Percentiles rank a stretch among this genome's conserved stretches.
phyloP scores from a whole-genome alignment of 192 early-diverging fungal genomes.

The Chytriomyces sp. region DNA sequence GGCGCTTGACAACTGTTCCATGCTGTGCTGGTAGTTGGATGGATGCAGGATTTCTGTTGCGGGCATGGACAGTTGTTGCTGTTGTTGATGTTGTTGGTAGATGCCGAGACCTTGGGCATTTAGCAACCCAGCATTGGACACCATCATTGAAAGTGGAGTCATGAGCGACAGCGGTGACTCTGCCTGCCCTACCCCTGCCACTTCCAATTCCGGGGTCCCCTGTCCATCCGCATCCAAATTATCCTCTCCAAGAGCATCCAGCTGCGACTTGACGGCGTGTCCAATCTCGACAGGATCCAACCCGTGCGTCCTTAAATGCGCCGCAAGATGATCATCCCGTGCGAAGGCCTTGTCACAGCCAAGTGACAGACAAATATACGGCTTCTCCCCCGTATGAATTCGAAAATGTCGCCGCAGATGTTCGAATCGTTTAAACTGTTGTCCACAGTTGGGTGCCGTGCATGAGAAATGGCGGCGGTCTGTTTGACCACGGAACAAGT shows the following conservation, averaged over 20 bases:
- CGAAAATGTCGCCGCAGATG: conserved; percentile 80
- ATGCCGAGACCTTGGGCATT: not conserved
- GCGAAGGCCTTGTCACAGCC: conserved; percentile 67
- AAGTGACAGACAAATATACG: conserved; percentile 60
- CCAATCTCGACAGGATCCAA: conserved; percentile 11
- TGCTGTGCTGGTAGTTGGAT: conserved; percentile 8
- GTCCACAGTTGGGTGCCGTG: conserved; percentile 36
- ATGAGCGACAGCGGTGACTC: conserved; percentile 19
- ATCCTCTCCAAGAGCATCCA: not conserved
- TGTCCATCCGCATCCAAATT: not conserved
- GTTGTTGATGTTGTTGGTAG: not conserved
- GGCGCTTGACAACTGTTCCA: conserved; percentile 19
- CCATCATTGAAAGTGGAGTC: conserved; percentile 28
- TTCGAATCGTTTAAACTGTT: conserved; percentile 75
- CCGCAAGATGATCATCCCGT: conserved; percentile 66
- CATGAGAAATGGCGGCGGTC: conserved; percentile 44
- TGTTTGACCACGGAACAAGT: conserved; percentile 8
- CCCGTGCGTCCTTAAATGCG: conserved; percentile 57
- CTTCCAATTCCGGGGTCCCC: not conserved
- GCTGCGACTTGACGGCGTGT: not conserved
- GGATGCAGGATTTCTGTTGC: not conserved
- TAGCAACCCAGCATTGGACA: not conserved
- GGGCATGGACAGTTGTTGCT: not conserved
- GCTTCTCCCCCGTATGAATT: conserved; percentile 66
- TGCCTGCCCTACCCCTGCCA: not conserved